Percentiles rank a stretch among this genome's conserved stretches.
Evolutionary conservation across 495 filamentous ascomycete species (phyloP).

Genomic region (Rhypophila decipiens): DNA sequence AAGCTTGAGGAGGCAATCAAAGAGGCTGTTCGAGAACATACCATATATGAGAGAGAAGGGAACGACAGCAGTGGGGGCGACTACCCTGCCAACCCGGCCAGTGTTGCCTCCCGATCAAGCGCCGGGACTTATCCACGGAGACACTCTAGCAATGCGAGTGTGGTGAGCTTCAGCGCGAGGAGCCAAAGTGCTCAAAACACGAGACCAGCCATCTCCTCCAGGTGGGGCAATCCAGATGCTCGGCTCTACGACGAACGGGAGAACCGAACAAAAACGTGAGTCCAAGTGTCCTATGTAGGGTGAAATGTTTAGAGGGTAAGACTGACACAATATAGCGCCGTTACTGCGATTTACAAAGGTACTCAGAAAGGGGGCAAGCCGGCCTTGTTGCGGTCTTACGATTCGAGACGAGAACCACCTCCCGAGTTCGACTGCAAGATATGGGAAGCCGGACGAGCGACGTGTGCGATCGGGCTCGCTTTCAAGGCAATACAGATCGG

Average conservation of each 20-base stretch:
- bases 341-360: slow-evolving; percentile 88
- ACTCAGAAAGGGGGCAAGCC: slow-evolving; percentile 58
- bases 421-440: slow-evolving; percentile 87
- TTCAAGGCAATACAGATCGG: slow-evolving; percentile 96
- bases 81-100: slow-evolving; percentile 24
- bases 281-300: slow-evolving; percentile 6
- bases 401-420: slow-evolving; percentile 82
- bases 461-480: slow-evolving; percentile 79
- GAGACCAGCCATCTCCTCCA: slow-evolving; percentile 40
- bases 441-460: slow-evolving; percentile 96
- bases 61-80: slow-evolving; percentile 48
- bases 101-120: slow-evolving; percentile 32
- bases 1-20: slow-evolving; percentile 91
- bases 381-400: slow-evolving; percentile 82
- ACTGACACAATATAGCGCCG: slow-evolving; percentile 50
- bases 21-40: slow-evolving; percentile 83
- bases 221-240: slow-evolving; percentile 54
- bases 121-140: slow-evolving; percentile 31
- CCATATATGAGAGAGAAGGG: slow-evolving; percentile 71
- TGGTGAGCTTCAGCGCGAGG: slow-evolving; percentile 52
- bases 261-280: slow-evolving; percentile 88
- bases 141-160: slow-evolving; percentile 55
- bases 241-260: slow-evolving; percentile 74
- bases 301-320: not conserved
- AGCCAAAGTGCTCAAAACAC: slow-evolving; percentile 33